Evolutionary conservation across 129 eudicot genomes (phyloP), one percentile per base, ranked within the genome.

Genomic region (Tanacetum coccineum): DNA sequence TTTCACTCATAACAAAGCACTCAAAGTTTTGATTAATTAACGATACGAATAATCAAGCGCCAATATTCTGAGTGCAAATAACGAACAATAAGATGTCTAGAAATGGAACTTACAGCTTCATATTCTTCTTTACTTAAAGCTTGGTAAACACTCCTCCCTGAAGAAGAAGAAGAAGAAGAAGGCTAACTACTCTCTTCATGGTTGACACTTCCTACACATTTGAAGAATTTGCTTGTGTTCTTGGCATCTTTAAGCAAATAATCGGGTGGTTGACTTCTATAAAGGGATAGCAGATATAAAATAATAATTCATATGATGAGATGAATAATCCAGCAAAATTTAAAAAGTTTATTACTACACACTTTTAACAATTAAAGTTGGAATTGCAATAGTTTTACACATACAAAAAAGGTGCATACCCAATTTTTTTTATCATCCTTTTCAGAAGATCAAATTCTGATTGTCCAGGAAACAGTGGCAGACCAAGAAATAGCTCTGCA

Each of bases 241-340:
- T 89, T 94, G 64, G 95, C 88, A 77, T 94, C 89, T 78, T 88
- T 78, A 36, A 94, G 87, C 39, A 94, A 78, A 79, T 89, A 84
- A 80, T 94, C 99, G 54, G 99, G 99, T 59, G 97, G 99, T 81
- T 87, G 97, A 51, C 78, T 94, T 80, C 99, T 94, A 62, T 39
- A 83, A 22, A 73, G 50, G 28, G 3, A 19, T 51, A 65, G 56
- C 46, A 57, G 59, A 76, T 5, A 51, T 55, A 50, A 62, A 80
- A 51, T 12, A 14, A 32, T 10, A 58, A 47, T 62, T 42, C 62
- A 59, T 59, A 59, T 22, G 19, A 15, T 53, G 19, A n/a, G 4
- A 50, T 28, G 15, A 25, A 3, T 62, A 25, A 20, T 25, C 3
- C 13, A 26, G 4, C 49, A 62, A 4, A 40, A 66, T 21, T 8